Evolutionary conservation across 805 yeast species (phyloP).

Genomic region (Suhomyces sp.): DNA sequence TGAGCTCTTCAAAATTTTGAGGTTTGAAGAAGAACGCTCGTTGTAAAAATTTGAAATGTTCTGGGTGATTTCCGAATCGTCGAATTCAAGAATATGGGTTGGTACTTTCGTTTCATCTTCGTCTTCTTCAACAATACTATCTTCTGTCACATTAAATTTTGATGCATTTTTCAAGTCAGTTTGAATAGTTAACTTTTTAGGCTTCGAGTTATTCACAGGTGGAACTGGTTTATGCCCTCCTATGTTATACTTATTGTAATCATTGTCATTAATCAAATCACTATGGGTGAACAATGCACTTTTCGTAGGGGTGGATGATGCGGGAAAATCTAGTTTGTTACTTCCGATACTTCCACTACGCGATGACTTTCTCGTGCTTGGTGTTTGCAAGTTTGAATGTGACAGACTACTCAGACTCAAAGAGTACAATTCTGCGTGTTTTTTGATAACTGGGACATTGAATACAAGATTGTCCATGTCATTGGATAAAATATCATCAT

Average conservation of each 20-base stretch:
- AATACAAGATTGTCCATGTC: constrained; percentile 38
- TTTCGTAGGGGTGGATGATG: neutral
- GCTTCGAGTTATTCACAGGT: constrained; percentile 23
- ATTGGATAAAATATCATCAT: constrained; percentile 36
- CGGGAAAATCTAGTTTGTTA: neutral
- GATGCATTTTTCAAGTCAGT: constrained; percentile 4
- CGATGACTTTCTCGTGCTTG: constrained; percentile 3
- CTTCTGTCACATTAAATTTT: constrained; percentile 9
- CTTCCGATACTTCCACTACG: neutral
- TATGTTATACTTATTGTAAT: constrained; percentile 22
- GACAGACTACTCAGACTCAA: constrained; percentile 19
- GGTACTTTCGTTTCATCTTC: constrained; percentile 1
- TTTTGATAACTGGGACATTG: constrained; percentile 42
- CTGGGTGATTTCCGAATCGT: constrained; percentile 31
- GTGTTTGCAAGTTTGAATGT: constrained; percentile 6
- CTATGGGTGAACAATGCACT: constrained; percentile 18
- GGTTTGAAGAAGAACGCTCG: constrained; percentile 33
- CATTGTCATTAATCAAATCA: constrained; percentile 24
- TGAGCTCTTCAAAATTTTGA: constrained; percentile 28
- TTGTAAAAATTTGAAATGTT: constrained; percentile 37
- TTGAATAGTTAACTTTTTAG: constrained; percentile 13
- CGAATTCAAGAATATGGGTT: neutral
- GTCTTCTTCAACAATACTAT: constrained; percentile 17
- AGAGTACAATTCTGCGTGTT: constrained; percentile 31
- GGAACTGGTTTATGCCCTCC: constrained; percentile 14